Evolutionary conservation across 2,329 filamentous ascomycete species (phyloP), one percentile per base, ranked within the genome.

Genomic region (Claviceps quebecensis): DNA sequence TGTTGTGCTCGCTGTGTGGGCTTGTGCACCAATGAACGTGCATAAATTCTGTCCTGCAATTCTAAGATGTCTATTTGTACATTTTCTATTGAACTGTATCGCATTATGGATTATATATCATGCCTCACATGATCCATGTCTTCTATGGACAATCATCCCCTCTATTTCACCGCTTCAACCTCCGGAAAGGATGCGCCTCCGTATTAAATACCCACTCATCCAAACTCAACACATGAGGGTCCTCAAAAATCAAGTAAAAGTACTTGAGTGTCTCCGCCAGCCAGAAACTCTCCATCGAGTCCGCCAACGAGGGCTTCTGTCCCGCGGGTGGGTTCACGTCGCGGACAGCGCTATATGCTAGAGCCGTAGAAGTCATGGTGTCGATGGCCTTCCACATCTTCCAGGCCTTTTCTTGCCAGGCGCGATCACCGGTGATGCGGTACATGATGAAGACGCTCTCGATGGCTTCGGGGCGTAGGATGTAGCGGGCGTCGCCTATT

Each of bases 191-290:
- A 57, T 78, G 75, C 0, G 72, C 74, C 59, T 76, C 75, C 0
- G 75, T 77, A 53, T 76, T 78, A 48, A 81, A 68, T 43, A 87
- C 81, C 67, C 75, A 87, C 4, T 86, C 75, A 62, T 88, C 84
- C 60, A 88, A 59, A 60, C 75, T 84, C 22, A 86, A 67, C 17
- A 80, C 57, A 13, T 75, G 70, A 2, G 80, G 76, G 44, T 84
- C 76, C n/a, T 76, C 77, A 58, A 87, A 88, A 26, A 87, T 74
- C 43, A 87, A 61, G 56, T 83, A 88, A 49, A 87, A 86, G 55
- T 87, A 87, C 67, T 87, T 87, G 54, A 87, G 66, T 29, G 84
- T 88, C 69, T 87, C 84, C 0, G 79, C 78, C 58, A 83, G 69
- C 81, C 84, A 88, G 60, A 86, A 87, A 53, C 62, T 63, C 66